Percentiles rank a stretch among this genome's conserved stretches.
Evolutionary conservation across 768 basidiomycete genomes (phyloP).

Genomic region (Macrolepiota fuliginosa): DNA sequence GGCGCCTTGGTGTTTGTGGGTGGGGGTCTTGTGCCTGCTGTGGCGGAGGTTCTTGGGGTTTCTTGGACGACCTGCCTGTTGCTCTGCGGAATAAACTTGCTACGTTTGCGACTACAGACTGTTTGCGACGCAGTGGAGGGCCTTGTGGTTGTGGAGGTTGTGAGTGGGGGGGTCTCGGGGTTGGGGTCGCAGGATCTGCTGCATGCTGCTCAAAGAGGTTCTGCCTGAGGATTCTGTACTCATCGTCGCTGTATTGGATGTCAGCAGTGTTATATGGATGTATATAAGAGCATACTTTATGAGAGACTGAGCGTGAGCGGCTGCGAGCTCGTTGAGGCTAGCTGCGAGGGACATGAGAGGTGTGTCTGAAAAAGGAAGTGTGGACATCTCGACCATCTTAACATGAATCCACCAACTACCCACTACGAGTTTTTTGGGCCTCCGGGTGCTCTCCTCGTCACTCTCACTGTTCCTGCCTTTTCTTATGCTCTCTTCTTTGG

Average conservation of each 20-base stretch:
- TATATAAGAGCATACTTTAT: constrained; percentile 48
- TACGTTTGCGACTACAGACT: constrained; percentile 28
- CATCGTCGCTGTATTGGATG: constrained; percentile 55
- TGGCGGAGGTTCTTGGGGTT: neutral
- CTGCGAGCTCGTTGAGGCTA: constrained; percentile 64
- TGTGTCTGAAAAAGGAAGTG: constrained; percentile 21
- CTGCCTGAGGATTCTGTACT: constrained; percentile 68
- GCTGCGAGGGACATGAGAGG: constrained; percentile 51
- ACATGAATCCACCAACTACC: constrained; percentile 67
- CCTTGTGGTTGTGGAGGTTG: neutral
- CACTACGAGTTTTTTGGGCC: constrained; percentile 84
- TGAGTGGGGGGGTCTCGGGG: neutral
- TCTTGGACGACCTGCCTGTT: constrained; percentile 25
- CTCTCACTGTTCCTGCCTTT: constrained; percentile 65
- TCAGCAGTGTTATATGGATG: neutral
- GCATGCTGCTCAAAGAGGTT: constrained; percentile 57
- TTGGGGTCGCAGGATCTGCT: neutral
- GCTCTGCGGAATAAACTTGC: constrained; percentile 37
- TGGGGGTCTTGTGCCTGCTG: neutral
- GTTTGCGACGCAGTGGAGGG: constrained; percentile 20
- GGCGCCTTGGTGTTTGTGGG: constrained; percentile 2
- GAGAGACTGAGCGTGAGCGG: constrained; percentile 63
- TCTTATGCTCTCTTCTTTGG: constrained; percentile 76
- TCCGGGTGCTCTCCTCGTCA: constrained; percentile 69
- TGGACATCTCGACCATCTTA: constrained; percentile 8